A percentile compares a stretch with the other conserved stretches of the same genome.
Evolutionary conservation across 371 early-diverging fungal species (phyloP).

Genomic region (Rhizopus stolonifer): DNA sequence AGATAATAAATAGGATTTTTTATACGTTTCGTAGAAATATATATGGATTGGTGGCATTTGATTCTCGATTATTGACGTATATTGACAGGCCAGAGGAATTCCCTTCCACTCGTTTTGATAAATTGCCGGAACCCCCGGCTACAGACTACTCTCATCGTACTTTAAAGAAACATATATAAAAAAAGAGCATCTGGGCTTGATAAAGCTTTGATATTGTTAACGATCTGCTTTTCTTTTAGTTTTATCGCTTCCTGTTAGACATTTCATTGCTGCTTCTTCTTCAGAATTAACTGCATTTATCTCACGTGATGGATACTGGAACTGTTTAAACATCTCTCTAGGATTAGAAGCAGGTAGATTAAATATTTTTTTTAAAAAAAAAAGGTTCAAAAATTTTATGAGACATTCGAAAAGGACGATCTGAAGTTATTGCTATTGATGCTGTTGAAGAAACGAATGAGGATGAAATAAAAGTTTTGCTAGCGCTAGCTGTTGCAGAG

Average conservation of each 20-base stretch:
- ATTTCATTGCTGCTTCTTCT: slow-evolving; percentile 43
- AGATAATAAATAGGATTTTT: background rate
- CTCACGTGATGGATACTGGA: slow-evolving; percentile 52
- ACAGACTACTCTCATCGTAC: slow-evolving; percentile 26
- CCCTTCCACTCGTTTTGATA: slow-evolving; percentile 44
- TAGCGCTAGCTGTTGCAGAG: slow-evolving; percentile 44
- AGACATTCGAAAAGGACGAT: slow-evolving; percentile 23
- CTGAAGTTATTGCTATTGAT: slow-evolving; percentile 48
- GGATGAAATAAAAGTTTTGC: slow-evolving; percentile 17
- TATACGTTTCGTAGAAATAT: slow-evolving; percentile 34
- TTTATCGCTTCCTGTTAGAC: slow-evolving; percentile 29
- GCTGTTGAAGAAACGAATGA: slow-evolving; percentile 31
- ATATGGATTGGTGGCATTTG: slow-evolving; percentile 37
- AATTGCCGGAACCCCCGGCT: slow-evolving; percentile 18
- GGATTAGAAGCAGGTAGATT: slow-evolving; percentile 36
- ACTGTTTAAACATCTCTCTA: slow-evolving; percentile 34
- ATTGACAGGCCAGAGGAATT: slow-evolving; percentile 41
- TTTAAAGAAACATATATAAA: background rate
- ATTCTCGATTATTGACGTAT: slow-evolving; percentile 40
- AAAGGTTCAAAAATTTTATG: background rate
- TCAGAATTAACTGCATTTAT: slow-evolving; percentile 45
- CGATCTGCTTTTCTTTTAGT: slow-evolving; percentile 5
- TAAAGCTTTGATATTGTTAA: background rate
- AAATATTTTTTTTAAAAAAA: background rate
- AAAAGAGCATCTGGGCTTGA: background rate